Percentiles rank a stretch among this genome's conserved stretches.
phyloP scores from a whole-genome alignment of 108 stramenopile species.

The Pseudonitzschia delicatissima region DNA sequence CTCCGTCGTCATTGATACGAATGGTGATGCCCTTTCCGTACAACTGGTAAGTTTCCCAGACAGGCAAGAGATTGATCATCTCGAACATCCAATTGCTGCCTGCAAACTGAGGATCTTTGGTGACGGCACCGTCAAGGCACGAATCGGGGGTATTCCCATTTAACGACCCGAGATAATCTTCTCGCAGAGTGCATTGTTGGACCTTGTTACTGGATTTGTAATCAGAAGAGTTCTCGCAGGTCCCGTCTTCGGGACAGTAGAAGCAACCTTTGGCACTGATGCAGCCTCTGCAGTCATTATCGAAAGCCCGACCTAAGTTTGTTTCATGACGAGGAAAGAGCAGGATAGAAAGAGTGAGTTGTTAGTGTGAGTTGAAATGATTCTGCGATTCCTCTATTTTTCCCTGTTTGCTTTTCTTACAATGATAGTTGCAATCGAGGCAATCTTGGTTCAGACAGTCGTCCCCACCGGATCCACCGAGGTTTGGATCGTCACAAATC shows the following conservation, averaged over 20 bases:
- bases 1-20: constrained; percentile 43
- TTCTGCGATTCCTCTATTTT: no score
- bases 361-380: background rate
- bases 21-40: constrained; percentile 27
- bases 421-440: background rate
- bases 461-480: background rate
- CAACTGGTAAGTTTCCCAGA: constrained; percentile 27
- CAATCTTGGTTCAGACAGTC: background rate
- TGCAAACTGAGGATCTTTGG: constrained; percentile 24
- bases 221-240: constrained; percentile 17
- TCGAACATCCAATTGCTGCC: constrained; percentile 33
- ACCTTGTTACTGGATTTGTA: constrained; percentile 7
- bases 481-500: background rate
- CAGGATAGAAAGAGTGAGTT: background rate
- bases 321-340: background rate
- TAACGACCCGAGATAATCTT: background rate
- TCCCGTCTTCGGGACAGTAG: constrained; percentile 30
- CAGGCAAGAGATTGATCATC: constrained; percentile 27
- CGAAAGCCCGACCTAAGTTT: constrained; percentile 20
- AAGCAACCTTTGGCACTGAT: constrained; percentile 23
- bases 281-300: constrained; percentile 21
- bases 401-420: background rate
- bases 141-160: background rate
- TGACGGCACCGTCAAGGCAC: background rate
- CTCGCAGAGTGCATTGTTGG: background rate